Base-by-base conservation (phyloP, 257 asterid genomes). In the Plantago elongata region DNA sequence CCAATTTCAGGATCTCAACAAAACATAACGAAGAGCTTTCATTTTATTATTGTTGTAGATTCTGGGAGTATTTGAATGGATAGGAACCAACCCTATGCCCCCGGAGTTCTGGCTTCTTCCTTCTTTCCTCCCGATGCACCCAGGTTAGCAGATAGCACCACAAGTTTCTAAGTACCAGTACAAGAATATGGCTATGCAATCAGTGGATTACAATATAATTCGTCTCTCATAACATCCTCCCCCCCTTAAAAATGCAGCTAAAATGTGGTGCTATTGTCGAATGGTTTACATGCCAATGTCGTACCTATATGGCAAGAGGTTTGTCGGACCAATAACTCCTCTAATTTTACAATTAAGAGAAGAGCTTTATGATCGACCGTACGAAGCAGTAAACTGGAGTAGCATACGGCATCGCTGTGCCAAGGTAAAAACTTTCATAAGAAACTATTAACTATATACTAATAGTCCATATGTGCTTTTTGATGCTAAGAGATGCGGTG, bases 241-340 rank as follows among this genome's bases (percentile, higher is more conserved):
- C 38, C 17, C 54, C 14, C 3, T n/a, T 29, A 27, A 14, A 54
- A 66, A 68, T 75, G 80, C 81, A 86, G 95, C 88, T 30, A 86
- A 86, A 45, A 83, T 81, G 91, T 83, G 88, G 91, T 86, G 95
- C 80, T 86, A 86, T 70, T 72, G 83, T 34, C 82, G 95, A 52
- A 81, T 81, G 87, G 87, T 83, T 43, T 83, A 81, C 83, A 83
- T 86, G 95, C 95, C 95, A 29, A 83, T 86, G 95, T 86, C 95
- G 3, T 86, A 86, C 68, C 68, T 86, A 61, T 83, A 86, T 49
- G 95, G 91, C 34, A 86, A 83, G 78, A 81, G 86, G 64, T 86
- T 86, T 50, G 87, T 83, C 0, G 95, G 90, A 17, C 88, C 90
- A 3, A 83, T 83, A 55, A 86, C 91, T 51, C 86, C 88, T 27